Evolutionary conservation across 768 basidiomycete species (phyloP).

Genomic region (Lyophyllum atratum): DNA sequence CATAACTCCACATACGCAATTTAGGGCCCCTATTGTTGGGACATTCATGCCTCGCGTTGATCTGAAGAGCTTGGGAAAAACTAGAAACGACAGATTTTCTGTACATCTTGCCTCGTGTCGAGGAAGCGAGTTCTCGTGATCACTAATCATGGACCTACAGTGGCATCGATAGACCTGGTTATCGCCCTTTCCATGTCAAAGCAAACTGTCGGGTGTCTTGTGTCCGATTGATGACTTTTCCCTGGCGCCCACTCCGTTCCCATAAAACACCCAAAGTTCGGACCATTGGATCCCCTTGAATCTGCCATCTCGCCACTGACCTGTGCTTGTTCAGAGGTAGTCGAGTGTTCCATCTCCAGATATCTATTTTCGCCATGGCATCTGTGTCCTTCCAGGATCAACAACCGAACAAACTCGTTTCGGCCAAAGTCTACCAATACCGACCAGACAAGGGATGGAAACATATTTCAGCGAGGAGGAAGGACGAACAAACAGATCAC

Average conservation of each 20-base stretch:
- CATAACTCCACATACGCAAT: background rate
- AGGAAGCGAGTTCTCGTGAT: conserved; percentile 31
- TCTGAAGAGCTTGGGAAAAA: conserved; percentile 6
- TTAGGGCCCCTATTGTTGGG: conserved; percentile 5
- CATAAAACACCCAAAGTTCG: conserved; percentile 8
- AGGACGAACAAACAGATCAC: conserved; percentile 21
- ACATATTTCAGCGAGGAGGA: conserved; percentile 40
- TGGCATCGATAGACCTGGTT: conserved; percentile 18
- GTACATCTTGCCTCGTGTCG: conserved; percentile 29
- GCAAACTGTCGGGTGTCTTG: background rate
- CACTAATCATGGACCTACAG: conserved; percentile 13
- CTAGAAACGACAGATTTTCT: background rate
- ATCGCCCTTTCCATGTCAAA: conserved; percentile 9
- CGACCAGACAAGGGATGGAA: conserved; percentile 47
- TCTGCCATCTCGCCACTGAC: background rate
- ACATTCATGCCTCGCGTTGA: conserved; percentile 13
- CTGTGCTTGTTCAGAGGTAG: background rate
- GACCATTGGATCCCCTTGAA: background rate
- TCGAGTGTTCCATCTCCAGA: background rate
- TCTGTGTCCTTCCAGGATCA: conserved; percentile 13
- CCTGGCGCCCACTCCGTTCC: conserved; percentile 1
- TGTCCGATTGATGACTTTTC: conserved; percentile 6
- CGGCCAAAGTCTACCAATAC: conserved; percentile 41
- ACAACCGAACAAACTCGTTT: conserved; percentile 28
- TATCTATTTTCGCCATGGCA: conserved; percentile 1